These are phyloP conservation scores for Penicillium psychrosexuale DNA, from an alignment of 2,329 filamentous ascomycete species.

Conservation along the genomic window DNA sequence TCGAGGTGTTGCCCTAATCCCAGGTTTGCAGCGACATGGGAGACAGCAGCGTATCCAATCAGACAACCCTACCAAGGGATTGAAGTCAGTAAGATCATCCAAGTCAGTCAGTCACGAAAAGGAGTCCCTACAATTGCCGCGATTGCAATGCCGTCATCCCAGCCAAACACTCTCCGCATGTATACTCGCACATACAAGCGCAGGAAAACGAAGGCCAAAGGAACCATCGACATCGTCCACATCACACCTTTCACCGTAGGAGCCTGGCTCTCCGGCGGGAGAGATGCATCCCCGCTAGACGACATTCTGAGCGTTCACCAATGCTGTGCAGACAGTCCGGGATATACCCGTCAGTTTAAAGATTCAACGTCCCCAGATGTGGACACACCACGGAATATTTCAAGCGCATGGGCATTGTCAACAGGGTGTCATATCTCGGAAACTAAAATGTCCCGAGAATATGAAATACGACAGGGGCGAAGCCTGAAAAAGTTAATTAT, in stretches of 20 bases:
- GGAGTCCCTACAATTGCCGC: constrained; percentile 9
- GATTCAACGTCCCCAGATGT: background rate
- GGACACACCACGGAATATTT: background rate
- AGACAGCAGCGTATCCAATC: constrained; percentile 16
- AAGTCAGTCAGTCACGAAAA: background rate
- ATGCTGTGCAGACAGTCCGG: background rate
- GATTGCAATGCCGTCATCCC: constrained; percentile 19
- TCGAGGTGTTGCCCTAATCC: constrained; percentile 16
- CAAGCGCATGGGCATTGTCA: background rate
- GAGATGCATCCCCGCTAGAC: background rate
- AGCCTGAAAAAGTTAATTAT: background rate
- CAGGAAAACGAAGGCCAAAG: constrained; percentile 14
- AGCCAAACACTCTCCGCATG: constrained; percentile 17
- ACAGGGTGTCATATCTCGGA: background rate
- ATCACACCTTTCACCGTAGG: constrained; percentile 16
- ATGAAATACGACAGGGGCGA: constrained; percentile 5
- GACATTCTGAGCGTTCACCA: background rate
- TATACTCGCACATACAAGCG: constrained; percentile 16
- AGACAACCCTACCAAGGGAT: constrained; percentile 7
- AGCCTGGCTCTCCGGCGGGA: constrained; percentile 7
- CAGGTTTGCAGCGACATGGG: constrained; percentile 13
- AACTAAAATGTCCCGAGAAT: background rate
- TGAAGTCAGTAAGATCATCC: background rate
- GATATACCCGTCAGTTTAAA: background rate
- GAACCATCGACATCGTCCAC: constrained; percentile 16